Conservation (phyloP, 352 stramenopile genomes). For the Phytophthora podocarpi region DNA sequence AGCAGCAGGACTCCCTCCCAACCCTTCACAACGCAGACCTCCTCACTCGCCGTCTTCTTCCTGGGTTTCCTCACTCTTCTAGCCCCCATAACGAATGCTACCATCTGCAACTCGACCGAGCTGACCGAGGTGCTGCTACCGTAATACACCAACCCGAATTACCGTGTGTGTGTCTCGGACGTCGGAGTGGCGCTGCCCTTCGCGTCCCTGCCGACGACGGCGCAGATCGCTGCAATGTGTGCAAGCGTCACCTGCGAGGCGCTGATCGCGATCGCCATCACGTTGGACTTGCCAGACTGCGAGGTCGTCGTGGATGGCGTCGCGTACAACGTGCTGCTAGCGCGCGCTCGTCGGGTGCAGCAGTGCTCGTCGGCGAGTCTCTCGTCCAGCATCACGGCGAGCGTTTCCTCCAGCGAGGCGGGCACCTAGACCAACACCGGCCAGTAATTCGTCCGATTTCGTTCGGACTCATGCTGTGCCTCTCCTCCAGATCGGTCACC, state of each 20-base stretch:
- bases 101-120: slow-evolving; percentile 26
- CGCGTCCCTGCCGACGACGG: slow-evolving; percentile 2
- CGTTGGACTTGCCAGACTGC: slow-evolving; percentile 19
- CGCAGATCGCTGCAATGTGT: slow-evolving; percentile 21
- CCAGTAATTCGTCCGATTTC: no score
- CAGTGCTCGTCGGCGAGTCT: slow-evolving; percentile 11
- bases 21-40: slow-evolving; percentile 28
- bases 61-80: slow-evolving; percentile 28
- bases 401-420: neutral
- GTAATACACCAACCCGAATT: slow-evolving; percentile 8
- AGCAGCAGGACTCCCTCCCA: neutral
- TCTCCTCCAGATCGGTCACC: no score
- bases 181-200: slow-evolving; percentile 17
- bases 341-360: slow-evolving; percentile 10
- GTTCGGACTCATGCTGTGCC: no score
- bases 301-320: slow-evolving; percentile 17
- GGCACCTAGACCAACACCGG: no score
- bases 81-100: slow-evolving; percentile 1
- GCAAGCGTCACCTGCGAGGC: slow-evolving; percentile 15
- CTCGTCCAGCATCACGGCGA: slow-evolving; percentile 15
- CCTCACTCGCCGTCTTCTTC: slow-evolving; percentile 11
- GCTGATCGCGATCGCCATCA: slow-evolving; percentile 7
- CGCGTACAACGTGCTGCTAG: slow-evolving; percentile 24
- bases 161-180: slow-evolving; percentile 1
- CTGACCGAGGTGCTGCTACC: slow-evolving; percentile 6